Evolutionary conservation across 768 basidiomycete genomes (phyloP), one percentile per base, ranked within the genome.

Genomic region (Phylloporus sp.): DNA sequence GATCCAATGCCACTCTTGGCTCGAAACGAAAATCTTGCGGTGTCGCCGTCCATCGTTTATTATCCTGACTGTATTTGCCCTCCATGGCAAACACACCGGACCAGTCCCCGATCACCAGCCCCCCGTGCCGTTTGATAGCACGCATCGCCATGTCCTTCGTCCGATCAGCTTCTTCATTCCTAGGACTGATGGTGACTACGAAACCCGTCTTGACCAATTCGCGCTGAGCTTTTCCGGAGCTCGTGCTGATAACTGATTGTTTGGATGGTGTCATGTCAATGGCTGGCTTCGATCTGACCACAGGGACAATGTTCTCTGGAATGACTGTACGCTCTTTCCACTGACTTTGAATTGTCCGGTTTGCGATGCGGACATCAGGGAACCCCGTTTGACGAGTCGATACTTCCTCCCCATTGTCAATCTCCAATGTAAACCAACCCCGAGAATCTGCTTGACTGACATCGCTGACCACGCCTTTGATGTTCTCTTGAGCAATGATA

Each of bases 101-200:
- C 74, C 85, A 79, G 52, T 88, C 84, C 28, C 83, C 81, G 23
- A 86, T 60, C 11, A 86, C 71, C 5, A 64, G 58, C 4, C 83
- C 86, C 1, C 82, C 84, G 7, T 70, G 63, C 7, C 59, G 61
- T 53, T 67, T 74, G 54, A 86, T 78, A 4, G 65, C 64, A 9
- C 50, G 57, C 53, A 72, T 64, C 18, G 79, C 59, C 5, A 54
- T 58, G 4, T 73, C 72, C 54, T 74, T 81, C 29, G 71, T 70
- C 53, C 63, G 66, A 26, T 66, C 63, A 27, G 60, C 56, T 20
- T 73, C 63, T 1, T 60, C 61, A 39, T 67, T 67, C 32, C 63
- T 65, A 3, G 68, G 62, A 34, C 65, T 69, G 40, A 80, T 60
- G 3, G 84, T 83, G 40, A 86, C 70, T 6, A 84, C 75, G 45